phyloP scores from a whole-genome alignment of 2,329 filamentous ascomycete genomes.

The Akanthomyces lecanii region DNA sequence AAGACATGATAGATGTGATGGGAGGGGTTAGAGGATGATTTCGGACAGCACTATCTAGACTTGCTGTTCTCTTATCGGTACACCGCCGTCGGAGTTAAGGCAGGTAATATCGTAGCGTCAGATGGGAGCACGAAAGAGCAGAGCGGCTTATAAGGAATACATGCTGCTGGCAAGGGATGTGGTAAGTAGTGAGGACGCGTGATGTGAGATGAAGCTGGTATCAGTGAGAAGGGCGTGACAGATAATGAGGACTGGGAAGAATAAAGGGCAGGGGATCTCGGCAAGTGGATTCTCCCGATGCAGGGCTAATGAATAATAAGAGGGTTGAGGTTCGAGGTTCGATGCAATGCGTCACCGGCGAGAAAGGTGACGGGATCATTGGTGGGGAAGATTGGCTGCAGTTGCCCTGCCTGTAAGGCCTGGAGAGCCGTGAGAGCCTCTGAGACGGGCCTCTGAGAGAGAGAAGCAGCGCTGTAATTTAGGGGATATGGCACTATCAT shows the following conservation, averaged over 20 bases:
- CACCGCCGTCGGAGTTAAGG: neutral
- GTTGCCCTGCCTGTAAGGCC: neutral
- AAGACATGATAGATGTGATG: constrained; percentile 17
- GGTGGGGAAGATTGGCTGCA: neutral
- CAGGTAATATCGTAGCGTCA: neutral
- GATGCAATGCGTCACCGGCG: constrained; percentile 14
- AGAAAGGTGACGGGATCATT: neutral
- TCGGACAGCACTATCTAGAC: neutral
- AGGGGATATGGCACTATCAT: neutral
- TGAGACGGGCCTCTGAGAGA: neutral
- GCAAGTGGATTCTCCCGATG: constrained; percentile 2
- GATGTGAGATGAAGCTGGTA: neutral
- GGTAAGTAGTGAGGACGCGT: neutral
- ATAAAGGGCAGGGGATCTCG: constrained; percentile 1
- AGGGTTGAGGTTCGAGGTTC: neutral
- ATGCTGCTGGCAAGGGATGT: neutral
- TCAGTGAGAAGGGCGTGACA: neutral
- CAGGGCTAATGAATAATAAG: neutral
- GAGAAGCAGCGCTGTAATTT: neutral
- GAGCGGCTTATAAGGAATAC: neutral
- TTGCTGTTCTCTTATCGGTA: neutral
- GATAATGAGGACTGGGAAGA: neutral
- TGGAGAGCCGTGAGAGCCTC: too few species aligned
- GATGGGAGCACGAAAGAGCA: neutral
- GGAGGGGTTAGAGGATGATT: neutral